Evolutionary conservation across 202 grass and related monocot species (phyloP), one percentile per base, ranked within the genome.

Genomic region (Musa balbisiana): DNA sequence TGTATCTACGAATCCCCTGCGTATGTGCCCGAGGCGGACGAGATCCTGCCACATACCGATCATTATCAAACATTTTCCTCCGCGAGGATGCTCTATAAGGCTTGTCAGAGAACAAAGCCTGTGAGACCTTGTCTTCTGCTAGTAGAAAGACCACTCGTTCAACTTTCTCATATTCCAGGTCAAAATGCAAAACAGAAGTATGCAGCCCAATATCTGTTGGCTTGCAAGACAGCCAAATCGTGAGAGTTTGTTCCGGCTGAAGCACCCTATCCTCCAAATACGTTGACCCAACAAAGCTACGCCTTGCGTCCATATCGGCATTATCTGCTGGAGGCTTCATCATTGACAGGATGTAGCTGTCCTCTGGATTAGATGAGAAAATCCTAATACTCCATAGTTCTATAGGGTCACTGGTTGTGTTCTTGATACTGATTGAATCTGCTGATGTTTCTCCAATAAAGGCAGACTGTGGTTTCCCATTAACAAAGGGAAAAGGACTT

Each of bases 181-280:
- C 93, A 74, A 97, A 92, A 86, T 97, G 93, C 53, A 93, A 81
- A 19, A 97, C 85, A 74, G 88, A 89, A 58, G 83, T 93, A 82
- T 97, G 93, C 76, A 93, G 73, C 53, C 90, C 93, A 68, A 97
- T 93, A 33, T 97, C 93, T 83, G 89, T 88, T 73, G 93, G 93
- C 9, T 53, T 91, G 83, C 93, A 97, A 26, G 93, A 97, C 23
- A 97, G 83, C 90, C 90, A 97, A 80, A 97, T 80, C 62, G 76
- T 89, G 49, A 93, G 85, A 16, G 71, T 93, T 51, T 97, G 86
- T 13, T 83, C 83, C 15, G 90, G 90, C 76, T 91, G 63, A 76
- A 97, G 83, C 68, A 85, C 91, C 21, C 80, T 87, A 49, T 97
- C 88, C 76, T 93, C 93, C 67, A 97, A 82, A 22, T 77, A 76